Percentiles rank a stretch among this genome's conserved stretches.
phyloP scores from a whole-genome alignment of 495 filamentous ascomycete genomes.

The Echria macrotheca region DNA sequence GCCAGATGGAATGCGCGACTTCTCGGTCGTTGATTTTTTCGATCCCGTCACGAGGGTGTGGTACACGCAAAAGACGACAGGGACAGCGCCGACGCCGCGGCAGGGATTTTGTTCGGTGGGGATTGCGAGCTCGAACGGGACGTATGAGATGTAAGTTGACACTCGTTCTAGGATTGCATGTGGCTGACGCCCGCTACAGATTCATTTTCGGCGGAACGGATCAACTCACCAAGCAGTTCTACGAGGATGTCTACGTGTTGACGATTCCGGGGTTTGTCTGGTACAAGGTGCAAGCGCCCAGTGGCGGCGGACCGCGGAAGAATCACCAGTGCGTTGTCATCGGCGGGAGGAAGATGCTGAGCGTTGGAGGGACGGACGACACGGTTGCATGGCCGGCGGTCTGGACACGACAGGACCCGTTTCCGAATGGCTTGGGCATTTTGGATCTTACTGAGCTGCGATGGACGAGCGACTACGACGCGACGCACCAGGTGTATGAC shows the following conservation, averaged over 20 bases:
- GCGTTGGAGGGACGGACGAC: constrained; percentile 1
- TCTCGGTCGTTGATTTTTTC: constrained; percentile 29
- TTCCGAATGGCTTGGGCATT: constrained; percentile 8
- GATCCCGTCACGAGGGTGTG: constrained; percentile 32
- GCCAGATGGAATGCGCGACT: background rate
- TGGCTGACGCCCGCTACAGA: constrained; percentile 15
- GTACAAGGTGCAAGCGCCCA: constrained; percentile 22
- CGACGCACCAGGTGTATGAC: constrained; percentile 1
- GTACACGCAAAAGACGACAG: constrained; percentile 31
- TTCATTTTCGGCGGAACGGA: constrained; percentile 32
- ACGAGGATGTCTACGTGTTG: constrained; percentile 33
- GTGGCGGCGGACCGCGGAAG: constrained; percentile 21
- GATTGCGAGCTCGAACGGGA: constrained; percentile 25
- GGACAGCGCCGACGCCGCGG: constrained; percentile 14
- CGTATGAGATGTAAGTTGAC: constrained; percentile 27
- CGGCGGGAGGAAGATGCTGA: constrained; percentile 36
- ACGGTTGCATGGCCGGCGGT: no score
- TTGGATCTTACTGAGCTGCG: constrained; percentile 13
- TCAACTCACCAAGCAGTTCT: constrained; percentile 9
- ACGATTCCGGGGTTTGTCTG: constrained; percentile 44
- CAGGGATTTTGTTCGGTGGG: constrained; percentile 29
- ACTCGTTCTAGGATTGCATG: background rate
- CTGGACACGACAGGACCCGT: background rate
- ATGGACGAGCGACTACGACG: constrained; percentile 8
- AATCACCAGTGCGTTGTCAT: constrained; percentile 28